Percentiles rank a stretch among this genome's conserved stretches.
Evolutionary conservation across 1,139 yeast species (phyloP).

Genomic region (Candida sojae): DNA sequence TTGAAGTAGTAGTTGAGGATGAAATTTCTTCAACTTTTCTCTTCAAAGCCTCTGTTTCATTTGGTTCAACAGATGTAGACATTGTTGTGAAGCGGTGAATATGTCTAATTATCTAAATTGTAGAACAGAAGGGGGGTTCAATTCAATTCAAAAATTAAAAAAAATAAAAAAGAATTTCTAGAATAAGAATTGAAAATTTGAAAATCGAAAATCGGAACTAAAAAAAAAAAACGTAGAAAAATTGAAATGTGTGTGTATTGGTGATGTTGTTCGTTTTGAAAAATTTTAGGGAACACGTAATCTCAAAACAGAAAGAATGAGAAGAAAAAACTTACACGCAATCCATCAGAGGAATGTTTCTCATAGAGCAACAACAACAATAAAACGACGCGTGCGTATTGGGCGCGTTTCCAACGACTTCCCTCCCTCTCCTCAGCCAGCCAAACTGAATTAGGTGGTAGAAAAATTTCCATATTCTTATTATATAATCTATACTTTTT

Average conservation of each 20-base stretch:
- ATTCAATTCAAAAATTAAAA: no score
- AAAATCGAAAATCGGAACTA: background rate
- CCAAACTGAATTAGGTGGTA: no score
- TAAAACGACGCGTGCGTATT: no score
- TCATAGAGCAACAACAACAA: no score
- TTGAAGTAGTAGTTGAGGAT: constrained; percentile 4
- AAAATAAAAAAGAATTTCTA: background rate
- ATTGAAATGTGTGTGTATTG: no score
- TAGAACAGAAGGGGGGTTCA: no score
- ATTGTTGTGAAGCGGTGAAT: constrained; percentile 12
- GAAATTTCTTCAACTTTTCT: constrained; percentile 6
- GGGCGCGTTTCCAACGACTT: no score
- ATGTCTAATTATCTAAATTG: no score
- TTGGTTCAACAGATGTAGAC: constrained; percentile 29
- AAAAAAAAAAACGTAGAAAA: background rate
- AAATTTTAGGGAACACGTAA: constrained; percentile 10
- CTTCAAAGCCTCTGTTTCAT: constrained; percentile 20
- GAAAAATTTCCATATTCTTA: no score
- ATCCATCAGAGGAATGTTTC: background rate
- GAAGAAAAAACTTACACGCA: background rate
- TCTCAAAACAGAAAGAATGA: no score
- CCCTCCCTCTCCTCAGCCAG: no score
- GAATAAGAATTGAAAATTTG: background rate
- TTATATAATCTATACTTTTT: no score
- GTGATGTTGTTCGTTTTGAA: background rate